Evolutionary conservation across 495 filamentous ascomycete genomes (phyloP).

Genomic region (Tuber microsphaerosporum): DNA sequence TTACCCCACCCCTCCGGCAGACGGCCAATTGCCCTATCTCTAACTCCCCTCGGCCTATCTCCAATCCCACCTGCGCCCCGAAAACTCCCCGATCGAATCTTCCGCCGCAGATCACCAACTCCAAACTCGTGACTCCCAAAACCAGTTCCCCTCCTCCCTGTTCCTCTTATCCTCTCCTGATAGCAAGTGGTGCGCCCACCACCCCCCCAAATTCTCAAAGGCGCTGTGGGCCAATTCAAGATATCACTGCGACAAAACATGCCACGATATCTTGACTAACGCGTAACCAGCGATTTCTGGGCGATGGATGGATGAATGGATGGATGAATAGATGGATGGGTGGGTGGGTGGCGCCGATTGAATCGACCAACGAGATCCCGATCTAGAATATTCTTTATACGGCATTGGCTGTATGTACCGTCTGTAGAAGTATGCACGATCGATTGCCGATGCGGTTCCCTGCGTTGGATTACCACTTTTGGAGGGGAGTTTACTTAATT

Average conservation of each 20-base stretch:
- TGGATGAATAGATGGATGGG: neutral
- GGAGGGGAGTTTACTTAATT: neutral
- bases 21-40: neutral
- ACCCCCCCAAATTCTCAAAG: neutral
- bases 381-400: neutral
- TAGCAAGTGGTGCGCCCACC: neutral
- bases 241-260: neutral
- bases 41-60: neutral
- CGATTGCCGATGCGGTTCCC: constrained; percentile 4
- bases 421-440: neutral
- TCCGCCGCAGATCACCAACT: neutral
- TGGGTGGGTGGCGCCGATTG: neutral
- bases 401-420: neutral
- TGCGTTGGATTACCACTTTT: neutral
- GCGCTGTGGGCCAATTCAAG: neutral
- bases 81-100: neutral
- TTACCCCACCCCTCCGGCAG: neutral
- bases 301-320: neutral
- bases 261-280: neutral
- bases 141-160: neutral
- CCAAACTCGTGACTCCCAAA: neutral
- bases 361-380: constrained; percentile 3
- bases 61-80: neutral
- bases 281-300: neutral
- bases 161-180: neutral